Evolutionary conservation across 495 filamentous ascomycete species (phyloP).

Genomic region (Talaromyces liani): DNA sequence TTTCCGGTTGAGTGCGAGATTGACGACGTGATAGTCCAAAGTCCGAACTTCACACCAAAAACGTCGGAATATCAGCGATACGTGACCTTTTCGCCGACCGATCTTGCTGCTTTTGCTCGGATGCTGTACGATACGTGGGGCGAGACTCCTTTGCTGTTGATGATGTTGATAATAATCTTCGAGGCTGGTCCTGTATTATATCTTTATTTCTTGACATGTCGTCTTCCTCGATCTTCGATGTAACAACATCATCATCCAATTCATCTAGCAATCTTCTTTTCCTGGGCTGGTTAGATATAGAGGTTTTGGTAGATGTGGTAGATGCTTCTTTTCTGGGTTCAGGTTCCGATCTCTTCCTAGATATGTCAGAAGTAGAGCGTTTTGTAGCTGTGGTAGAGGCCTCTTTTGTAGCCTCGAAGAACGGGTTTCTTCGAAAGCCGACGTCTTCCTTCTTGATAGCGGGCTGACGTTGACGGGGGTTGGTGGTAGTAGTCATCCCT

Average conservation of each 20-base stretch:
- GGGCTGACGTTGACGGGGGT: neutral
- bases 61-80: conserved; percentile 40
- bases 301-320: neutral
- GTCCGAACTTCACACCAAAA: conserved; percentile 28
- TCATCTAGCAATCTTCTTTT: conserved; percentile 33
- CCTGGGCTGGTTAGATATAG: neutral
- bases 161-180: conserved; percentile 3
- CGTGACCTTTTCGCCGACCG: conserved; percentile 23
- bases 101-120: conserved; percentile 15
- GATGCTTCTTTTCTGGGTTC: neutral
- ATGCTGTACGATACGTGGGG: neutral
- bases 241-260: conserved; percentile 26
- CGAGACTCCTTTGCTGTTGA: neutral
- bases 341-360: neutral
- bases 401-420: neutral
- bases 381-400: neutral
- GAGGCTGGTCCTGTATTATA: conserved; percentile 9
- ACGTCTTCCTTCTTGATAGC: neutral
- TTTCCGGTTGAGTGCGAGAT: conserved; percentile 25
- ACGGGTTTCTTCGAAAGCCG: neutral
- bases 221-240: conserved; percentile 22
- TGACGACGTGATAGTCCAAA: conserved; percentile 6
- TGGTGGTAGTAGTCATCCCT: neutral
- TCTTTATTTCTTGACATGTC: conserved; percentile 5
- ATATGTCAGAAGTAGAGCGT: neutral